Evolutionary conservation across 2,329 filamentous ascomycete species (phyloP).

Genomic region (Boeremia lycopersici): DNA sequence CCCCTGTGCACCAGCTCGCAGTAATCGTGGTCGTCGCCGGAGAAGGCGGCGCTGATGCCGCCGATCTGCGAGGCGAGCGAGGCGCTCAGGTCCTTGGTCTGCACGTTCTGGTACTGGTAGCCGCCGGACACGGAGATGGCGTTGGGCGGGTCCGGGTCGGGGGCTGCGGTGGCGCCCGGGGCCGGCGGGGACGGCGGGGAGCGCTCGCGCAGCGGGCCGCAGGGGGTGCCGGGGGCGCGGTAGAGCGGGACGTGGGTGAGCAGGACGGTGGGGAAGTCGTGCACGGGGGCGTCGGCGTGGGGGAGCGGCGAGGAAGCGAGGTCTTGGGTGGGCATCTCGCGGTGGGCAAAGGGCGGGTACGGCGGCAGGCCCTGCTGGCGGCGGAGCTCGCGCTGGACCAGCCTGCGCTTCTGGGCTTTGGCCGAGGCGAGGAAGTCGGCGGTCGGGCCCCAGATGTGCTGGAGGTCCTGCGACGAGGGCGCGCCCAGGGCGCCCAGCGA

Average conservation of each 20-base stretch:
- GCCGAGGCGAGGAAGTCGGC: constrained; percentile 76
- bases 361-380: constrained; percentile 66
- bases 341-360: constrained; percentile 63
- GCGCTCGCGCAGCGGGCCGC: constrained; percentile 83
- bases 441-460: constrained; percentile 74
- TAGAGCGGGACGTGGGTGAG: constrained; percentile 92
- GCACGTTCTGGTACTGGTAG: constrained; percentile 97
- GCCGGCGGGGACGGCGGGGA: constrained; percentile 73
- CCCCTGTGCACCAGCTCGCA: constrained; percentile 84
- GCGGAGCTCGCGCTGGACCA: constrained; percentile 71
- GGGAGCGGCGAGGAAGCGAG: constrained; percentile 38
- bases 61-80: constrained; percentile 78
- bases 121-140: constrained; percentile 78
- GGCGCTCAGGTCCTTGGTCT: constrained; percentile 76
- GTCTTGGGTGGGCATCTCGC: constrained; percentile 63
- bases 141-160: constrained; percentile 70
- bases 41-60: constrained; percentile 85
- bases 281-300: constrained; percentile 50
- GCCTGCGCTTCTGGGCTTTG: constrained; percentile 67
- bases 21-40: constrained; percentile 97
- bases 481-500: constrained; percentile 79
- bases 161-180: constrained; percentile 61
- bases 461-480: constrained; percentile 55
- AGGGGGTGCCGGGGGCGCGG: constrained; percentile 80
- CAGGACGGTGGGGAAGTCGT: constrained; percentile 82